Conservation (phyloP, 1,284 basidiomycete species). For the Pisolithus thermaeus region DNA sequence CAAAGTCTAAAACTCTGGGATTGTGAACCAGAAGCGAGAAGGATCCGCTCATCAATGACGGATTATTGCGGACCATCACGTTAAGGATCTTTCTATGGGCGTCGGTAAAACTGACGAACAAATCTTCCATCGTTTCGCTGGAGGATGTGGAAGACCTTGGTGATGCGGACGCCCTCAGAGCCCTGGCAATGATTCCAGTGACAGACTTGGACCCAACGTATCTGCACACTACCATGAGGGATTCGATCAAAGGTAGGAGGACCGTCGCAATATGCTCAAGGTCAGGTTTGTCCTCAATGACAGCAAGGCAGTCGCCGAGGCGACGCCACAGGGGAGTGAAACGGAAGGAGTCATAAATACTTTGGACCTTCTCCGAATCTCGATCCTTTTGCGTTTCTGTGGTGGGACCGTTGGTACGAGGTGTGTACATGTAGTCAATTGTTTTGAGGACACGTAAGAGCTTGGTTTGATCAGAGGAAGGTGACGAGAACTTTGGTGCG, state of each 20-base stretch:
- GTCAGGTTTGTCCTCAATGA: conserved; percentile 76
- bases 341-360: conserved; percentile 83
- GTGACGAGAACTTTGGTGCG: conserved; percentile 84
- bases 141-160: conserved; percentile 62
- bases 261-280: conserved; percentile 88
- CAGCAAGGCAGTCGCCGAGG: conserved; percentile 78
- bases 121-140: conserved; percentile 74
- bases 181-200: conserved; percentile 38
- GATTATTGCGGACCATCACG: conserved; percentile 97
- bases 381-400: conserved; percentile 36
- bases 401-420: conserved; percentile 44
- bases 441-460: conserved; percentile 90
- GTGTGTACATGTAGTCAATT: conserved; percentile 91
- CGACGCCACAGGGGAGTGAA: conserved; percentile 84
- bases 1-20: conserved; percentile 96
- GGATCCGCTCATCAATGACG: conserved; percentile 95
- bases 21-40: conserved; percentile 97
- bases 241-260: conserved; percentile 86
- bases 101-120: conserved; percentile 94
- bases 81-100: conserved; percentile 93
- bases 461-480: conserved; percentile 90
- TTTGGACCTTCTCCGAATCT: conserved; percentile 76
- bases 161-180: conserved; percentile 53
- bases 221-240: conserved; percentile 98
- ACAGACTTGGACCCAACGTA: conserved; percentile 68